Base-by-base conservation (phyloP, 257 asterid genomes). In the Primulina tabacum region DNA sequence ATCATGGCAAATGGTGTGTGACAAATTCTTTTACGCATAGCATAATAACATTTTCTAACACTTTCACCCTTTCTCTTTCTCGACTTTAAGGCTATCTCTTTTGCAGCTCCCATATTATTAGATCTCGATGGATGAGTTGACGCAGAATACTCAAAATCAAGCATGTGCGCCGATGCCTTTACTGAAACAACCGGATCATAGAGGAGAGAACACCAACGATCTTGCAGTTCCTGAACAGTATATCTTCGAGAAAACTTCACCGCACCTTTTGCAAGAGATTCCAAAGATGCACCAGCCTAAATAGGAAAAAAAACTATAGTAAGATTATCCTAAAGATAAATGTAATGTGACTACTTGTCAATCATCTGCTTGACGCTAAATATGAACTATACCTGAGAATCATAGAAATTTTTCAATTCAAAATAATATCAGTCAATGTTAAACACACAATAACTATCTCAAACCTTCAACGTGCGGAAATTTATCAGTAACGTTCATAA, bases 281-380 rank as follows among this genome's bases (percentile, higher is more conserved):
- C 96, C 80, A 92, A 76, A 32, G 97, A 87, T 61, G 97, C 95
- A 68, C 98, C 98, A 34, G 88, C 89, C 98, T 92, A 28, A 28
- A 28, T 28, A 28, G 30, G 4, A 0, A 28, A 62, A 64, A 17
- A 62, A 57, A 50, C 4, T 40, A 43, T 43, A 65, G 20, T n/a
- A 17, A 67, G 55, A 60, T 55, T 43, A 38, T 60, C 29, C 56
- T 7, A 24, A 14, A 37, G 56, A 62, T 55, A 17, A 40, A 56
- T 62, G 38, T 52, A 35, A 17, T 34, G 67, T 62, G 24, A 34
- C 16, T 24, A 37, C 53, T 32, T 8, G 17, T 62, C 43, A 37
- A 37, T 37, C 43, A 8, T 37, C 43, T 37, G 3, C 11, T 37
- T 6, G 43, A 37, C 11, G 11, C 43, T 12, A 8, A 8, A 37